These are phyloP conservation scores for Orbilia brochopaga DNA, from an alignment of 2,329 filamentous ascomycete species.

Conservation along the genomic window DNA sequence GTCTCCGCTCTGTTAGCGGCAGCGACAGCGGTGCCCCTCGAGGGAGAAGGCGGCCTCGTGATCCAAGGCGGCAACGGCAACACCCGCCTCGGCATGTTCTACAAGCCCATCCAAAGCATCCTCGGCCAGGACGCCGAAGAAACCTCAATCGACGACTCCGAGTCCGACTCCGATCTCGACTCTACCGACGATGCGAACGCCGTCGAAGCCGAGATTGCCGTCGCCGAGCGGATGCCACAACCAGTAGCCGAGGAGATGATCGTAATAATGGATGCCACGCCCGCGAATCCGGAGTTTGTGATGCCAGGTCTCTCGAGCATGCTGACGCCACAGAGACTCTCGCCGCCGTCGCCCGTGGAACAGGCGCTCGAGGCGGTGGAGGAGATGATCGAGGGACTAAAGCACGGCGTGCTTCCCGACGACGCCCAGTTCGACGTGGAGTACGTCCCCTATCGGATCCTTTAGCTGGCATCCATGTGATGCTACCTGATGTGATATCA, in stretches of 20 bases:
- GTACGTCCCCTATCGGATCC: conserved; percentile 22
- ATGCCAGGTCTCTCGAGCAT: conserved; percentile 24
- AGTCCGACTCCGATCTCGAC: neutral
- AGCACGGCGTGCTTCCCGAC: neutral
- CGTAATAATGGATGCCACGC: conserved; percentile 21
- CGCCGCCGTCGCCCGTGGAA: conserved; percentile 21
- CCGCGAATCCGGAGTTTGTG: conserved; percentile 14
- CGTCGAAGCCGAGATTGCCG: neutral
- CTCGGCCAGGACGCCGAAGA: conserved; percentile 12
- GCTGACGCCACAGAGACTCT: conserved; percentile 21
- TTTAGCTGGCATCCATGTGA: too few relatives aligned
- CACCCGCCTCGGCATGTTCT: conserved; percentile 39
- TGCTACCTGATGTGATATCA: too few relatives aligned
- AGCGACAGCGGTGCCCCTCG: conserved; percentile 25
- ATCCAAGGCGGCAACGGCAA: conserved; percentile 39
- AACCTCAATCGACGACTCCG: neutral
- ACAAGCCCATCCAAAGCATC: conserved; percentile 27
- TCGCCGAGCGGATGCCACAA: conserved; percentile 12
- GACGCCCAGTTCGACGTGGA: conserved; percentile 12
- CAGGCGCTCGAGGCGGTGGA: conserved; percentile 18
- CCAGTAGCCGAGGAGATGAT: conserved; percentile 24
- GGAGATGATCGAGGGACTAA: conserved; percentile 21
- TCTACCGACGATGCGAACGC: neutral
- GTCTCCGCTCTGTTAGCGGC: conserved; percentile 12
- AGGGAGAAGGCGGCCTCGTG: conserved; percentile 37